Conservation (phyloP, 768 basidiomycete species). For the Mycena venus region DNA sequence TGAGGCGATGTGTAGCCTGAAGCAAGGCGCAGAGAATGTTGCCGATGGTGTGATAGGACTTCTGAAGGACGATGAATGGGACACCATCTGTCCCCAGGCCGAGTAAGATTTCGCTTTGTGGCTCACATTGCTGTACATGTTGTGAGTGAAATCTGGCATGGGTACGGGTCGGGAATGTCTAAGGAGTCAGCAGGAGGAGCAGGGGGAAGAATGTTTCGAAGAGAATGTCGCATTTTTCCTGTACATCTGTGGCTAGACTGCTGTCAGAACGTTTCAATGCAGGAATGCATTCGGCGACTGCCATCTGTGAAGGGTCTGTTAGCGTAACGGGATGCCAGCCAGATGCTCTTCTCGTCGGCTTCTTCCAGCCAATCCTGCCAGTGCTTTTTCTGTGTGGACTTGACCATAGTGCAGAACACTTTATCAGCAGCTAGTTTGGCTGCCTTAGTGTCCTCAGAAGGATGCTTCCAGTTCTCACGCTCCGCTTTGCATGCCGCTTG, state of each 20-base stretch:
- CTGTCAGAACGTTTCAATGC: neutral
- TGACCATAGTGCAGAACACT: neutral
- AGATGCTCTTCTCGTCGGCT: constrained; percentile 27
- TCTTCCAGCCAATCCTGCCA: constrained; percentile 40
- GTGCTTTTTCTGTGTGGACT: constrained; percentile 32
- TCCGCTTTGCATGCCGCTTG: neutral
- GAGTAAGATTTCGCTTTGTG: neutral
- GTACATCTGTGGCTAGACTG: neutral
- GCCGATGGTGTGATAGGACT: neutral
- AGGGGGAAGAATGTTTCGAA: neutral
- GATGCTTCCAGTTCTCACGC: neutral
- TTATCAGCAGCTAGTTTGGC: neutral
- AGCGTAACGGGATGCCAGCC: constrained; percentile 29
- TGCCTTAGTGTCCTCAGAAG: neutral
- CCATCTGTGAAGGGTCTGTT: neutral
- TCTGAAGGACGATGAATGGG: neutral
- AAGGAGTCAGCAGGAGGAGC: neutral
- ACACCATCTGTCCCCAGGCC: neutral
- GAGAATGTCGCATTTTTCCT: neutral
- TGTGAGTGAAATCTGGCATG: neutral
- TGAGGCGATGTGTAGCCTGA: constrained; percentile 1
- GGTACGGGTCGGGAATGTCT: neutral
- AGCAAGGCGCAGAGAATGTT: neutral
- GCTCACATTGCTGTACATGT: neutral
- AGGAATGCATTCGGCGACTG: constrained; percentile 10